Percentiles rank a stretch among this genome's conserved stretches.
phyloP scores from a whole-genome alignment of 352 stramenopile species.

The Globisporangium nagaii region DNA sequence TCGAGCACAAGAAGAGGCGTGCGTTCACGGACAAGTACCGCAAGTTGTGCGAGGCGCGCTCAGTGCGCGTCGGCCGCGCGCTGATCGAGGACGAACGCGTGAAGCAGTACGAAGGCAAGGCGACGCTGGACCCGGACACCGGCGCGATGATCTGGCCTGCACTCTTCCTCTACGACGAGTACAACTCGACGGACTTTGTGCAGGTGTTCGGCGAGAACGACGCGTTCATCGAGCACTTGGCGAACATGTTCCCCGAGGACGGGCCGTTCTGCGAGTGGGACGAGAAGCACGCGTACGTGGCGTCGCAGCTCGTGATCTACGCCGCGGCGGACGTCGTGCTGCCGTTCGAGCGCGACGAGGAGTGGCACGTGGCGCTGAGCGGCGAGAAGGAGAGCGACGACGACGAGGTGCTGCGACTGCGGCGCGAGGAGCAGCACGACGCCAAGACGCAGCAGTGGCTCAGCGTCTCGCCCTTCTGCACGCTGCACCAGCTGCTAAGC shows the following conservation, averaged over 20 bases:
- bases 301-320: conserved; percentile 72
- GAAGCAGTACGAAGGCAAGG: conserved; percentile 78
- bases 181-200: conserved; percentile 83
- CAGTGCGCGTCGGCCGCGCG: conserved; percentile 62
- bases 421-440: conserved; percentile 66
- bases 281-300: conserved; percentile 57
- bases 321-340: conserved; percentile 66
- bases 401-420: conserved; percentile 53
- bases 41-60: conserved; percentile 54
- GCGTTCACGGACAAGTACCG: conserved; percentile 76
- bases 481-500: conserved; percentile 58
- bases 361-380: conserved; percentile 80
- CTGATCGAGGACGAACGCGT: conserved; percentile 79
- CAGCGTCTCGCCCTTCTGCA: conserved; percentile 76
- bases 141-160: conserved; percentile 75
- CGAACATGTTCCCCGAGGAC: conserved; percentile 88
- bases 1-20: conserved; percentile 62
- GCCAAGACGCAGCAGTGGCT: conserved; percentile 76
- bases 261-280: conserved; percentile 83
- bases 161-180: conserved; percentile 83
- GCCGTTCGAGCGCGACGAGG: conserved; percentile 49
- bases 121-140: conserved; percentile 54
- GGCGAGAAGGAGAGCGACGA: conserved; percentile 65
- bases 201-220: conserved; percentile 78
- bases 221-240: conserved; percentile 77